Evolutionary conservation across 1,284 basidiomycete genomes (phyloP).

Genomic region (Malassezia yamatoensis): DNA sequence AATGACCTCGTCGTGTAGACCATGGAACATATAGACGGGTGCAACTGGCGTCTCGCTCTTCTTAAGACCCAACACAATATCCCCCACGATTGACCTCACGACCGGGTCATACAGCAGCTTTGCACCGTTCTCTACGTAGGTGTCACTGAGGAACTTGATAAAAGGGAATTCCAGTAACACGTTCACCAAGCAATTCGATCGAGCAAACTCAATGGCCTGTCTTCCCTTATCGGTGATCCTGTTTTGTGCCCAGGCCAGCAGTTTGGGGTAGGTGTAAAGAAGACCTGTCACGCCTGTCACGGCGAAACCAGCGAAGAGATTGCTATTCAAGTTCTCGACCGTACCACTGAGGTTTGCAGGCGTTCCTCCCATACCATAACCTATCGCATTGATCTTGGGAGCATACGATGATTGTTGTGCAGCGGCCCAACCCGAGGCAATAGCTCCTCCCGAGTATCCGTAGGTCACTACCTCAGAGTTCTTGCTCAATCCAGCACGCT

Average conservation of each 20-base stretch:
- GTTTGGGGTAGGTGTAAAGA: conserved; percentile 18
- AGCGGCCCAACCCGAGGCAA: conserved; percentile 35
- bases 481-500: conserved; percentile 17
- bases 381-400: conserved; percentile 25
- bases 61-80: not conserved
- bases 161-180: conserved; percentile 6
- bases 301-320: conserved; percentile 31
- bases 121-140: not conserved
- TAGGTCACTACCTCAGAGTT: conserved; percentile 22
- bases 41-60: conserved; percentile 18
- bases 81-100: not conserved
- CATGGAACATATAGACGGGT: conserved; percentile 31
- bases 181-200: conserved; percentile 4
- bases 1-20: conserved; percentile 30
- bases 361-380: conserved; percentile 27
- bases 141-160: not conserved
- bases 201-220: conserved; percentile 1
- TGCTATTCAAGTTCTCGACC: not conserved
- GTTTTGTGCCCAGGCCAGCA: conserved; percentile 16
- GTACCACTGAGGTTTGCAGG: conserved; percentile 26
- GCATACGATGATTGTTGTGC: conserved; percentile 25
- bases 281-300: conserved; percentile 27
- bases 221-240: conserved; percentile 18
- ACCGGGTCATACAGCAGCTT: not conserved
- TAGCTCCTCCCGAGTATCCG: conserved; percentile 41